These are phyloP conservation scores for Acanthamoeba lenticulata DNA, from an alignment of 208 protist genomes.

Conservation along the genomic window DNA sequence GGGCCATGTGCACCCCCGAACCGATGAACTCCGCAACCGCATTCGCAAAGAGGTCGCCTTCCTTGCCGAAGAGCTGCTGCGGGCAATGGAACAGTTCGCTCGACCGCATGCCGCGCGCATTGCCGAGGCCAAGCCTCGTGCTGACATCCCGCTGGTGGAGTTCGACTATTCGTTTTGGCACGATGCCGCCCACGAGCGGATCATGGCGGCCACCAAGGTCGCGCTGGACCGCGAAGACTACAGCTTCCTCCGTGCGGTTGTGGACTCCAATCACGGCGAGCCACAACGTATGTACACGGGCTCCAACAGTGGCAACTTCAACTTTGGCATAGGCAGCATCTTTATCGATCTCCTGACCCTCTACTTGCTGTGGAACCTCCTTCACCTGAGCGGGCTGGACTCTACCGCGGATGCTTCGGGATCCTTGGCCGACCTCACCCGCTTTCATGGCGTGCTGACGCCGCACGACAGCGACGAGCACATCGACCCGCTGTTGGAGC, in stretches of 20 bases:
- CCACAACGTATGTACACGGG: background rate
- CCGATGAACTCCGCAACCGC: background rate
- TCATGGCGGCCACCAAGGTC: background rate
- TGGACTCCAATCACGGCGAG: background rate
- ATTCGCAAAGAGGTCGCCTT: background rate
- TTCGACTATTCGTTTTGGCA: background rate
- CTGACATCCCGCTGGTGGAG: background rate
- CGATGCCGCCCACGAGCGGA: background rate
- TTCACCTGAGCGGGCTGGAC: background rate
- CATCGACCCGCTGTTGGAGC: background rate
- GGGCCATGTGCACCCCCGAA: background rate
- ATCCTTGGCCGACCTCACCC: too few species aligned
- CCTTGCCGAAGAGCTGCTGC: background rate
- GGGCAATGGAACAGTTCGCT: background rate
- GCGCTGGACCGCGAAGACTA: background rate
- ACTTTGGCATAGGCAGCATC: background rate
- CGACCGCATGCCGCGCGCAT: background rate
- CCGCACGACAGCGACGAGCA: constrained; percentile 13
- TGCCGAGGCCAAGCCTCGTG: background rate
- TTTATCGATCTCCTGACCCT: background rate
- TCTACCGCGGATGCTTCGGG: background rate
- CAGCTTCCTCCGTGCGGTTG: background rate
- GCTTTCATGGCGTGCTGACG: background rate
- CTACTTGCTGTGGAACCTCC: background rate
- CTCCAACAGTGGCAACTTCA: background rate